These are phyloP conservation scores for Nitzschia sp. DNA, from an alignment of 108 stramenopile species.

Conservation along the genomic window DNA sequence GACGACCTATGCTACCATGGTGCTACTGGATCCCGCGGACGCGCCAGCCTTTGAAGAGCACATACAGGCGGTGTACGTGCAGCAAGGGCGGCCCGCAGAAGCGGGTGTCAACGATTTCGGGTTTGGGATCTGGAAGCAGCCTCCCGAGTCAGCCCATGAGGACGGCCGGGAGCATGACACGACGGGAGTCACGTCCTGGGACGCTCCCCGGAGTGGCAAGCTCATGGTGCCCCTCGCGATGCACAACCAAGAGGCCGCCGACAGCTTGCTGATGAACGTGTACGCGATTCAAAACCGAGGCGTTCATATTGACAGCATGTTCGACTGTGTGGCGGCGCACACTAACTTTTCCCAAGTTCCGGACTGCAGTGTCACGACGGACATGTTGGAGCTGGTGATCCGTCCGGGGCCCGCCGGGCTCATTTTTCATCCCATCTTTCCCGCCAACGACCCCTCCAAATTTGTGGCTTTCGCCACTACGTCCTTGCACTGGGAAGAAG, in stretches of 20 bases:
- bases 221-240: not conserved
- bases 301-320: not conserved
- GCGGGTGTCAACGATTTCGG: conserved; percentile 23
- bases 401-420: conserved; percentile 2
- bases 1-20: not conserved
- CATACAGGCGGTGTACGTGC: not conserved
- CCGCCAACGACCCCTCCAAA: not conserved
- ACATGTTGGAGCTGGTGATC: not conserved
- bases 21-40: conserved; percentile 16
- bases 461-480: conserved; percentile 10
- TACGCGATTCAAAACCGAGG: not conserved
- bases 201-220: conserved; percentile 2
- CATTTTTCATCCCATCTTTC: conserved; percentile 4
- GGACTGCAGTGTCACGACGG: conserved; percentile 5
- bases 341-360: not conserved
- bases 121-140: not conserved
- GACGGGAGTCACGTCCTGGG: not conserved
- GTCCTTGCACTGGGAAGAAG: conserved; percentile 22
- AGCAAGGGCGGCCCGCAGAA: not conserved
- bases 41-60: conserved; percentile 23
- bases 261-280: conserved; percentile 1
- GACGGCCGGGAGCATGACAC: conserved; percentile 18
- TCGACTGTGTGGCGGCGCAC: not conserved
- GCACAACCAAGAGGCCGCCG: not conserved
- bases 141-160: not conserved